Percentiles rank a stretch among this genome's conserved stretches.
Evolutionary conservation across 2,329 filamentous ascomycete genomes (phyloP).

Genomic region (Fusarium equiseti): DNA sequence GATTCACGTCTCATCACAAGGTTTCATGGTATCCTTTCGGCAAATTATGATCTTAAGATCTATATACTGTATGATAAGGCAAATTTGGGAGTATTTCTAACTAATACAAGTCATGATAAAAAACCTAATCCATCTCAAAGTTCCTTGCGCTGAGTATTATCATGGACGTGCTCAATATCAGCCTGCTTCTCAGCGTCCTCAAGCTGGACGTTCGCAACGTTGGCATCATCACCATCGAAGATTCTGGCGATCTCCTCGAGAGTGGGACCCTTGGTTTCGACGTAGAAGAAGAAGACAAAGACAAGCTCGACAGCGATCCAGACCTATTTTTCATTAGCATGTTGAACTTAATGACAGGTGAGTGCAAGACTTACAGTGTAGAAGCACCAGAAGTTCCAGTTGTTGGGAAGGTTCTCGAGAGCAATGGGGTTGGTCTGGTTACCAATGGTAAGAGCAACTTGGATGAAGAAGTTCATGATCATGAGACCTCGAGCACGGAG

Average conservation of each 20-base stretch:
- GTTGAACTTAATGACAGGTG: too few relatives aligned
- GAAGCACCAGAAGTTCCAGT: conserved; percentile 76
- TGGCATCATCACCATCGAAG: conserved; percentile 73
- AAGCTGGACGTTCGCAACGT: conserved; percentile 9
- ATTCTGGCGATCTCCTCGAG: conserved; percentile 72
- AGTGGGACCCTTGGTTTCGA: conserved; percentile 77
- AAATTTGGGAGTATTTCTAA: neutral
- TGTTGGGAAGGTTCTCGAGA: conserved; percentile 68
- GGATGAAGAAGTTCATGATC: conserved; percentile 73
- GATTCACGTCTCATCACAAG: neutral
- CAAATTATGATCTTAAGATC: neutral
- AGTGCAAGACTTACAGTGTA: conserved; percentile 60
- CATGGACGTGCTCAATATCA: conserved; percentile 4
- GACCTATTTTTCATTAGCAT: conserved; percentile 1
- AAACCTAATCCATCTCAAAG: neutral
- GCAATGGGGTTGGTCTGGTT: conserved; percentile 74
- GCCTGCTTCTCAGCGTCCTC: conserved; percentile 23
- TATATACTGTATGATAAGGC: neutral
- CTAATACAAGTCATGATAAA: too few relatives aligned
- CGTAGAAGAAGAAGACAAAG: conserved; percentile 75
- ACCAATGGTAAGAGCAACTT: conserved; percentile 70
- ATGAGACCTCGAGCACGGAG: conserved; percentile 70
- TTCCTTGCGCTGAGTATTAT: conserved; percentile 6
- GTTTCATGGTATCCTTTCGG: neutral
- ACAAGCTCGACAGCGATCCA: conserved; percentile 60